phyloP scores from a whole-genome alignment of 2,329 filamentous ascomycete species.

The Neonectria coccinea region DNA sequence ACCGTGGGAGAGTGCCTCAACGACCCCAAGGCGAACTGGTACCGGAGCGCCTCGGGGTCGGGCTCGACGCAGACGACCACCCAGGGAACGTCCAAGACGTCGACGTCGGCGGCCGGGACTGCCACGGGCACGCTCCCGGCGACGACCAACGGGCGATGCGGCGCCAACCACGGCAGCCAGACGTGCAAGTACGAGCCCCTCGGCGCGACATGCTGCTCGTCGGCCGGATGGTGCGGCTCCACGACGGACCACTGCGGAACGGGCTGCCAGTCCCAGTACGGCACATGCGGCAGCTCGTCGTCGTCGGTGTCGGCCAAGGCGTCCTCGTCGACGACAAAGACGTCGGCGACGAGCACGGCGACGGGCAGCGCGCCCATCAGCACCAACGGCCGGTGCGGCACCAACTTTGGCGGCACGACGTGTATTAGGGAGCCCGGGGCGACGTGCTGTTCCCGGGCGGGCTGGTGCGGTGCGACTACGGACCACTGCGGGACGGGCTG shows the following conservation, averaged over 20 bases:
- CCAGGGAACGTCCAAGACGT: constrained; percentile 19
- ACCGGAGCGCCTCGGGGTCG: constrained; percentile 45
- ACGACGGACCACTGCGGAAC: constrained; percentile 54
- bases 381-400: constrained; percentile 47
- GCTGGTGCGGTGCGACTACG: constrained; percentile 54
- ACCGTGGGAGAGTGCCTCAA: constrained; percentile 65
- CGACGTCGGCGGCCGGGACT: constrained; percentile 26
- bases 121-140: constrained; percentile 34
- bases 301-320: constrained; percentile 13
- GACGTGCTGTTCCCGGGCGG: constrained; percentile 47
- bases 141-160: constrained; percentile 42
- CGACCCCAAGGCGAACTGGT: constrained; percentile 66
- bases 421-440: constrained; percentile 42
- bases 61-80: constrained; percentile 10
- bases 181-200: constrained; percentile 36
- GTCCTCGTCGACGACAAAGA: constrained; percentile 16
- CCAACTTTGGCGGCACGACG: constrained; percentile 37
- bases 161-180: constrained; percentile 35
- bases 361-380: constrained; percentile 19
- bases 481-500: constrained; percentile 56
- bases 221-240: constrained; percentile 52
- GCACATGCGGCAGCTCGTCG: constrained; percentile 41
- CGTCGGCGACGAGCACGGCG: constrained; percentile 17
- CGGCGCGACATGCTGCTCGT: constrained; percentile 41
- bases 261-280: constrained; percentile 54